Evolutionary conservation across 2,329 filamentous ascomycete genomes (phyloP).

Genomic region (Colletotrichum sublineola): DNA sequence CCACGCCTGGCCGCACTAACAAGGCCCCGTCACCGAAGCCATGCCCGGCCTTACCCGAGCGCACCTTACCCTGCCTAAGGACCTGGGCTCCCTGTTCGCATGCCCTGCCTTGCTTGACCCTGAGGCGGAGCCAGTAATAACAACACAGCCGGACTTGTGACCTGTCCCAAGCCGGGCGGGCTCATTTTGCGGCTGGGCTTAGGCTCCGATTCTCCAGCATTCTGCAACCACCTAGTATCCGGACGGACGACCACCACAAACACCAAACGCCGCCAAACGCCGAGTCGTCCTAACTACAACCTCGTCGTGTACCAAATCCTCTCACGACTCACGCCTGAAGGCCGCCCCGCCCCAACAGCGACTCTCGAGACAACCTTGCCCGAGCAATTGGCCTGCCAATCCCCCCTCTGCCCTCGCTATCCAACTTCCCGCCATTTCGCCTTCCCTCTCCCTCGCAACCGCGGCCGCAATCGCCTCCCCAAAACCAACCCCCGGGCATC

Average conservation of each 20-base stretch:
- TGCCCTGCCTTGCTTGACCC: background rate
- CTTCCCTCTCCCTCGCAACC: conserved; percentile 12
- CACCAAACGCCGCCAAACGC: conserved; percentile 13
- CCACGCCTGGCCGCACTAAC: conserved; percentile 15
- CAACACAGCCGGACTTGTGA: background rate
- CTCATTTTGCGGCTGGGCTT: conserved; percentile 27
- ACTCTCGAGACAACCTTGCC: conserved; percentile 11
- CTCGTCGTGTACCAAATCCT: conserved; percentile 28
- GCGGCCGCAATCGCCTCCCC: conserved; percentile 6
- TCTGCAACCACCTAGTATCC: conserved; percentile 26
- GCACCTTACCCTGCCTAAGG: conserved; percentile 13
- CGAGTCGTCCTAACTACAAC: conserved; percentile 36
- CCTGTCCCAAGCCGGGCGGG: conserved; percentile 5
- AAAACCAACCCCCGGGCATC: conserved; percentile 19
- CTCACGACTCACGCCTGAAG: conserved; percentile 32
- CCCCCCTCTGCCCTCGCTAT: background rate
- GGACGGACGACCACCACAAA: background rate
- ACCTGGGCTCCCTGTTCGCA: background rate
- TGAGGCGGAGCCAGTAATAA: background rate
- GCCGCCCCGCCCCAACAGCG: conserved; percentile 2
- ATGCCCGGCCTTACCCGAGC: conserved; percentile 21
- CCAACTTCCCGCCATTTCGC: background rate
- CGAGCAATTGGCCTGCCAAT: conserved; percentile 15
- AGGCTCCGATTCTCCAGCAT: conserved; percentile 30
- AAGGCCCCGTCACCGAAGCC: conserved; percentile 34